Conservation (phyloP, 2,329 filamentous ascomycete genomes). For the Verticillium isaacii region DNA sequence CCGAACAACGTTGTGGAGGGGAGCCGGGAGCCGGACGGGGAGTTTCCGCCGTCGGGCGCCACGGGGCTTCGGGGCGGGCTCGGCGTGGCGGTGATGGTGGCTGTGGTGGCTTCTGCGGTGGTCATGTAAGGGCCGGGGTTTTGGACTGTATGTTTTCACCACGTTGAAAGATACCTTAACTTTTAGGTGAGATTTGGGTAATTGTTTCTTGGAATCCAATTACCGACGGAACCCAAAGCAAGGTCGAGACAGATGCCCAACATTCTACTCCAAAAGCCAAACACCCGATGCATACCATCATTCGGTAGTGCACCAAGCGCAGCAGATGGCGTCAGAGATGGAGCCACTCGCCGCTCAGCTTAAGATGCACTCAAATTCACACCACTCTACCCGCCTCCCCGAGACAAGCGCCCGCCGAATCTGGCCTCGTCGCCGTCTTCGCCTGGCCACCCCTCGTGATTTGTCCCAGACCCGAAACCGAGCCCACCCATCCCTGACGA, state of each 20-base stretch:
- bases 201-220: too few species aligned
- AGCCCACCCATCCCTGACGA: constrained; percentile 8
- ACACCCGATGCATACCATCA: too few species aligned
- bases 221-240: too few species aligned
- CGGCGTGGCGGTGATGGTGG: neutral
- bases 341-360: constrained; percentile 5
- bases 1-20: constrained; percentile 2
- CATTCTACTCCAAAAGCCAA: too few species aligned
- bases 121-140: neutral
- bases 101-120: neutral
- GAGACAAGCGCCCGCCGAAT: neutral
- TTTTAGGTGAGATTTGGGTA: too few species aligned
- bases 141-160: too few species aligned
- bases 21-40: constrained; percentile 1
- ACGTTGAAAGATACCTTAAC: too few species aligned
- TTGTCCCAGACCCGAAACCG: constrained; percentile 5
- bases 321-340: constrained; percentile 2
- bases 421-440: neutral
- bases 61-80: neutral
- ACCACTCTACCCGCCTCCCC: constrained; percentile 8
- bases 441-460: neutral
- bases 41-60: neutral
- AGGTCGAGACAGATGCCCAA: too few species aligned
- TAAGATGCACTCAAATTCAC: constrained; percentile 6
- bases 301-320: too few species aligned